phyloP scores from a whole-genome alignment of 805 yeast genomes.

The Starmera caribaea region DNA sequence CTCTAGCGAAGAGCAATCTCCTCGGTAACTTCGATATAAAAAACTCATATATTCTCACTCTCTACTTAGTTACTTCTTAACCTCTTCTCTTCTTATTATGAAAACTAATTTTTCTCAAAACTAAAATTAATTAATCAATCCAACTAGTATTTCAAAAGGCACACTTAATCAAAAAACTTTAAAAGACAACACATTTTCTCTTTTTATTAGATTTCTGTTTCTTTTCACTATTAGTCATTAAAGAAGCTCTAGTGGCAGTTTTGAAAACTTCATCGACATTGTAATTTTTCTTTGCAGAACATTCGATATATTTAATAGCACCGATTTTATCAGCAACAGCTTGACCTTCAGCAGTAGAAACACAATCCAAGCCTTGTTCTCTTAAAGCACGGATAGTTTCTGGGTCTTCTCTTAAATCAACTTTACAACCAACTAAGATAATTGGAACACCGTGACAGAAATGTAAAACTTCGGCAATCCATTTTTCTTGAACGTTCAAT shows the following conservation, averaged over 20 bases:
- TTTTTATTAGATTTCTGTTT: constrained; percentile 39
- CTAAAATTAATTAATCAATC: too few relatives aligned
- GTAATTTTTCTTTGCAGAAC: constrained; percentile 85
- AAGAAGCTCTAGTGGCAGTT: constrained; percentile 86
- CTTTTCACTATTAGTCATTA: constrained; percentile 43
- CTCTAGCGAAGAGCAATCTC: too few relatives aligned
- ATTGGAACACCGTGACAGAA: constrained; percentile 94
- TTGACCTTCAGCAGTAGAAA: constrained; percentile 73
- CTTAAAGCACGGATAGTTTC: constrained; percentile 66
- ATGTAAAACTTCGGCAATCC: constrained; percentile 90
- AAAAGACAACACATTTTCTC: constrained; percentile 67
- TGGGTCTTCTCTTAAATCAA: constrained; percentile 78
- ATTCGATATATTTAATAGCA: constrained; percentile 78
- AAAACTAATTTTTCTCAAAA: too few relatives aligned
- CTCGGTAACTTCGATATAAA: too few relatives aligned
- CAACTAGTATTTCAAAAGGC: too few relatives aligned
- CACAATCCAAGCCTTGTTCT: constrained; percentile 73
- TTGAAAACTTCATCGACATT: constrained; percentile 92
- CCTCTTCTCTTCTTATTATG: too few relatives aligned
- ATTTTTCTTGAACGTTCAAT: constrained; percentile 90
- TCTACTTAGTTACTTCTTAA: too few relatives aligned
- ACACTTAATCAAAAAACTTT: constrained; percentile 6
- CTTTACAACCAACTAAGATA: constrained; percentile 86
- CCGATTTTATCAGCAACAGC: constrained; percentile 84
- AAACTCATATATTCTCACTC: too few relatives aligned